A percentile compares a stretch with the other conserved stretches of the same genome.
phyloP scores from a whole-genome alignment of 768 basidiomycete species.

The Megacollybia marginata region DNA sequence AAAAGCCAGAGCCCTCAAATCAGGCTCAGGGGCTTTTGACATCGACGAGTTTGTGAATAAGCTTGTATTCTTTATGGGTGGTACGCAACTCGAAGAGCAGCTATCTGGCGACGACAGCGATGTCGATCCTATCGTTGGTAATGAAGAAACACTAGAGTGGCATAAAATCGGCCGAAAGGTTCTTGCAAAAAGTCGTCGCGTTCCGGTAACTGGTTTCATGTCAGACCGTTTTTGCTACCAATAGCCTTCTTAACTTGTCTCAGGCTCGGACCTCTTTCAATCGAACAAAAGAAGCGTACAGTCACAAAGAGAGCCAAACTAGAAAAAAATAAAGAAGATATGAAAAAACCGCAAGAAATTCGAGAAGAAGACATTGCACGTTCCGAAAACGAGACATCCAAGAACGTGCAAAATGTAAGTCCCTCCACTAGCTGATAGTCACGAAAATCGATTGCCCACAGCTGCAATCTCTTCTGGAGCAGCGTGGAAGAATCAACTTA shows the following conservation, averaged over 20 bases:
- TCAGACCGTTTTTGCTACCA: conserved; percentile 24
- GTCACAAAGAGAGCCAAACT: conserved; percentile 54
- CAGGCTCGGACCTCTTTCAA: conserved; percentile 87
- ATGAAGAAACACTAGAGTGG: conserved; percentile 64
- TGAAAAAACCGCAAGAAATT: conserved; percentile 70
- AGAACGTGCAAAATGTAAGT: conserved; percentile 71
- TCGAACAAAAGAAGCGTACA: conserved; percentile 76
- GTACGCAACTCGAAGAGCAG: conserved; percentile 41
- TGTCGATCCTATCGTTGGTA: conserved; percentile 41
- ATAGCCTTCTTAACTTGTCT: conserved; percentile 7
- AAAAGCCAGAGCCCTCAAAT: conserved; percentile 88
- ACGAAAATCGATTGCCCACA: conserved; percentile 16
- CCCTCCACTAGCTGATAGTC: too few relatives aligned
- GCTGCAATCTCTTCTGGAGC: conserved; percentile 55
- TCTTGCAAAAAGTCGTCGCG: conserved; percentile 70
- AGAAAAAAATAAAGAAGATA: conserved; percentile 65
- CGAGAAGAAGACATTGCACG: conserved; percentile 77
- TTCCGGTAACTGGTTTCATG: conserved; percentile 86
- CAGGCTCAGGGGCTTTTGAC: conserved; percentile 85
- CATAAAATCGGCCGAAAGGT: conserved; percentile 80
- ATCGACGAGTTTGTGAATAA: conserved; percentile 83
- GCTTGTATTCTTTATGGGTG: conserved; percentile 71
- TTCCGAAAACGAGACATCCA: conserved; percentile 84
- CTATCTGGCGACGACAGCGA: conserved; percentile 29
- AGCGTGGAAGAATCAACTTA: conserved; percentile 54